Evolutionary conservation across 495 filamentous ascomycete genomes (phyloP), one percentile per base, ranked within the genome.

Genomic region (Geopyxis carbonaria): DNA sequence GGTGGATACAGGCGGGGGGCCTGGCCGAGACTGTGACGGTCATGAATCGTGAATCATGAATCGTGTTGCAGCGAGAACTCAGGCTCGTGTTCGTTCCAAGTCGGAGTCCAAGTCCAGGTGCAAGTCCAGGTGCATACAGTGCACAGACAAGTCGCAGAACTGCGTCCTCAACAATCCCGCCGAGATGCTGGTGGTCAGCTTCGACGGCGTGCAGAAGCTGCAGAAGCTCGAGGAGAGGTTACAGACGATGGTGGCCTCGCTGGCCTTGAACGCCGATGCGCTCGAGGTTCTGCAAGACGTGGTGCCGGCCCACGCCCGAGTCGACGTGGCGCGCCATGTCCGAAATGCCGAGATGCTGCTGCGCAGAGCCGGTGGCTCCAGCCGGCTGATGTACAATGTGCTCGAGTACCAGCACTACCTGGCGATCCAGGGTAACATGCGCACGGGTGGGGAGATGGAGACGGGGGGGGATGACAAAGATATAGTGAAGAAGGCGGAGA

Each of bases 331-430:
- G 1, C 46, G 46, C 16, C 39, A 49, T n/a, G 46, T 47, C 14
- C 23, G 46, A 22, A 49, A 49, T 10, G 35, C 38, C n/a, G 33
- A 49, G 1, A 28, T 43, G 13, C 22, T 49, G 4, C 46, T 49
- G 4, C 44, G 46, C 7, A 38, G 42, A 22, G 41, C 43, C 11
- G 43, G 37, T 20, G 46, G 46, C 1, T 43, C 43, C 22, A 40
- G 43, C 9, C 45, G 27, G 7, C 33, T 49, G 46, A 43, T 49
- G 13, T 49, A 47, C 38, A 49, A 49, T 34, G 39, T 49, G 21
- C 46, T 49, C 16, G 46, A 49, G 22, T 49, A 24, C 21, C n/a
- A n/a, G n/a, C n/a, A n/a, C n/a, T n/a, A n/a, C n/a, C n/a, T n/a
- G n/a, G n/a, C n/a, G n/a, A n/a, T n/a, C n/a, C n/a, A n/a, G n/a